phyloP scores from a whole-genome alignment of 495 filamentous ascomycete species.

The Aspergillus affinis region DNA sequence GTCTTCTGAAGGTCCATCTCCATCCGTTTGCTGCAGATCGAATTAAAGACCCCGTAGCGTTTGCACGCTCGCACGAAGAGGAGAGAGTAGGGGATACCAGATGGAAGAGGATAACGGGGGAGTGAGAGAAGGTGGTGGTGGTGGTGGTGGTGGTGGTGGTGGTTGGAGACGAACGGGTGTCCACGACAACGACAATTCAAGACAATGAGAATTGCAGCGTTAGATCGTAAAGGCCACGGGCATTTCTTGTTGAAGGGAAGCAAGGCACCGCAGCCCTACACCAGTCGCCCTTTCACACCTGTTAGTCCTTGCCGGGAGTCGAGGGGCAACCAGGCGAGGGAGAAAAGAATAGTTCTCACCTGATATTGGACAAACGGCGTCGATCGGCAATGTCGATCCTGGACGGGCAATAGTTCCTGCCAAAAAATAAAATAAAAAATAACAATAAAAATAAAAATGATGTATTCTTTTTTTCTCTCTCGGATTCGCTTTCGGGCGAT shows the following conservation, averaged over 20 bases:
- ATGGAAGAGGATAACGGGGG: slow-evolving; percentile 4
- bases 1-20: slow-evolving; percentile 49
- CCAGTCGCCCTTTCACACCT: slow-evolving; percentile 17
- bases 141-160: background rate
- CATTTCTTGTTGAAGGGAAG: slow-evolving; percentile 23
- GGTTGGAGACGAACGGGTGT: slow-evolving; percentile 1
- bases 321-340: slow-evolving; percentile 16
- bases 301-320: slow-evolving; percentile 25
- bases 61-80: background rate
- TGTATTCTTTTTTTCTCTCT: slow-evolving; percentile 1
- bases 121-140: background rate
- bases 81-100: background rate
- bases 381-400: slow-evolving; percentile 24
- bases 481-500: background rate
- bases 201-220: background rate
- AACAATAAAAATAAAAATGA: too few relatives aligned
- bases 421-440: background rate
- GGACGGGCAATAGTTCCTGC: slow-evolving; percentile 12
- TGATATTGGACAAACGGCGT: slow-evolving; percentile 13
- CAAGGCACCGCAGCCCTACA: slow-evolving; percentile 24
- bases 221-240: slow-evolving; percentile 25
- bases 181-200: background rate
- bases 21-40: slow-evolving; percentile 11
- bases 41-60: background rate
- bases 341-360: slow-evolving; percentile 22